phyloP scores from a whole-genome alignment of 495 filamentous ascomycete genomes.

The Penicillium arizonense region DNA sequence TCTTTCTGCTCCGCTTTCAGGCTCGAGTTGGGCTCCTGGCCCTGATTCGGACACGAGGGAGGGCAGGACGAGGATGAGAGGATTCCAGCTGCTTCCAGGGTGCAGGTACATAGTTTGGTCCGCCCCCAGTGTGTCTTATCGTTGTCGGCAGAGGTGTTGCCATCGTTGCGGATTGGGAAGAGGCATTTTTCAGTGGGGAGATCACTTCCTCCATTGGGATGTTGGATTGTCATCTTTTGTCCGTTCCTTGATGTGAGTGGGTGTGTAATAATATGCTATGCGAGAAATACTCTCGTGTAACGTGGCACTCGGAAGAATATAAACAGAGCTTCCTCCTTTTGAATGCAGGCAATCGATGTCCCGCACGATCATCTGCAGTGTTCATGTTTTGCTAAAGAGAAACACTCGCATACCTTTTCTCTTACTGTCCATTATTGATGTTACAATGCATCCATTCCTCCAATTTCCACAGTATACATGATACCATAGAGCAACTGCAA shows the following conservation, averaged over 20 bases:
- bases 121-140: not conserved
- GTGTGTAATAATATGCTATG: not conserved
- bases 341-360: not conserved
- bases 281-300: not conserved
- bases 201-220: not conserved
- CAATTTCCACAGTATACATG: not conserved
- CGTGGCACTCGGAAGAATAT: not conserved
- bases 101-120: not conserved
- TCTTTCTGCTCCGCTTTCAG: not conserved
- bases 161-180: not conserved
- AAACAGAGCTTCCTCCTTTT: not conserved
- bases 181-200: not conserved
- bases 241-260: not conserved
- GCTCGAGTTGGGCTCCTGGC: not conserved
- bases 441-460: not conserved
- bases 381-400: not conserved
- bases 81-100: not conserved
- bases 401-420: not conserved
- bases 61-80: not conserved
- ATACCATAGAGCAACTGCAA: not conserved
- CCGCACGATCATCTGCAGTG: not conserved
- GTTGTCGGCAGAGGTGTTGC: not conserved
- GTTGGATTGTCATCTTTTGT: not conserved
- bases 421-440: not conserved
- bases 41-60: not conserved